Percentiles rank a stretch among this genome's conserved stretches.
Evolutionary conservation across 2,329 filamentous ascomycete genomes (phyloP).

Genomic region (Fusarium luffae): DNA sequence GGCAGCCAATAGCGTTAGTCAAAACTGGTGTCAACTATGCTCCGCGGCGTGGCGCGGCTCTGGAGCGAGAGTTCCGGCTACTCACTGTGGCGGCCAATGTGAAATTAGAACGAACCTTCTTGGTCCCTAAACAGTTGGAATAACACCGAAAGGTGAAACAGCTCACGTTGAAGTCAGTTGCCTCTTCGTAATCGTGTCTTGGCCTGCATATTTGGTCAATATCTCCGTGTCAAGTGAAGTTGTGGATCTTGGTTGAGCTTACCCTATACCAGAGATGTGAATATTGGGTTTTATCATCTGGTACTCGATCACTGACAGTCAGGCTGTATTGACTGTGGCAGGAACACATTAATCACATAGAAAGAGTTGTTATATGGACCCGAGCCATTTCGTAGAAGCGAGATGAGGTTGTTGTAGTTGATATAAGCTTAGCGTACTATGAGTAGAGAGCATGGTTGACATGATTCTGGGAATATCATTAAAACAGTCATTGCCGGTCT

Average conservation of each 20-base stretch:
- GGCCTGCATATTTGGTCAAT: not conserved
- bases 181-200: not conserved
- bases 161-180: slow-evolving; percentile 5
- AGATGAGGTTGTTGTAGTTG: too few relatives aligned
- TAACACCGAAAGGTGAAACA: slow-evolving; percentile 1
- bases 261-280: not conserved
- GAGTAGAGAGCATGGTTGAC: too few relatives aligned
- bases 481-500: not conserved
- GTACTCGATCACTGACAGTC: not conserved
- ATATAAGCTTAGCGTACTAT: not conserved
- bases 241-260: not conserved
- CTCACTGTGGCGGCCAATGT: not conserved
- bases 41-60: not conserved
- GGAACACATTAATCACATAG: not conserved
- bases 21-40: not conserved
- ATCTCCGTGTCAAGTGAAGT: not conserved
- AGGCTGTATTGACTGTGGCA: not conserved
- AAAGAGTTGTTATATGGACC: not conserved
- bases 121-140: not conserved
- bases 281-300: not conserved
- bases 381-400: too few relatives aligned
- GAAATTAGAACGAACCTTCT: not conserved
- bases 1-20: not conserved
- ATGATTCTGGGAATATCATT: not conserved
- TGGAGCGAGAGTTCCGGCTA: slow-evolving; percentile 4